Evolutionary conservation across 2,329 filamentous ascomycete genomes (phyloP), one percentile per base, ranked within the genome.

Genomic region (Penicillium sp.): DNA sequence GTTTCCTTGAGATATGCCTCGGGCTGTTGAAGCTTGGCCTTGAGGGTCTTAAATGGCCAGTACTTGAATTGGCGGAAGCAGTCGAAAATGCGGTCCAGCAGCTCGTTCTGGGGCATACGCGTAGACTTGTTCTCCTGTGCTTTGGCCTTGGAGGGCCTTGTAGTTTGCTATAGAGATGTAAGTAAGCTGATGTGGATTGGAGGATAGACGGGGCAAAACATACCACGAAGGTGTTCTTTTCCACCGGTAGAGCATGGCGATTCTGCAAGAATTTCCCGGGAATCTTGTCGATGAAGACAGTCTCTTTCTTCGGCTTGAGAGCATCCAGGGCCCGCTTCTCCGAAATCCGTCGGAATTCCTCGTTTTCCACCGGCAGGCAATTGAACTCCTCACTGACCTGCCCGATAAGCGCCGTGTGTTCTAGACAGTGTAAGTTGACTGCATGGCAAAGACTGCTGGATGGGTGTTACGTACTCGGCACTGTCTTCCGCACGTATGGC

Each of bases 41-140:
- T 89, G 59, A 98, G 81, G 4, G 87, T 82, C 65, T 89, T 91
- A 78, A 97, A 88, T n/a, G 87, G 84, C 91, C 92, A 98, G 72
- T 93, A 97, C 61, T 86, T 84, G 77, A 87, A 95, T 63, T 87
- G 77, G 49, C 85, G 82, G 82, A 96, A 98, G 66, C 85, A 87
- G 42, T 80, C 75, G 75, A 92, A 90, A 53, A 98, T 84, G 56
- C 82, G 80, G 72, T 96, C 91, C 72, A 95, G 75, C 55, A 98
- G 83, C 63, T 93, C 87, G 76, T 89, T 86, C 70, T 91, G 84
- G 39, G 89, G 85, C 72, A 97, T 91, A 72, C 93, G 91, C 29
- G 89, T 87, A 25, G 88, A 86, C 76, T 97, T 96, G 72, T 89
- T 85, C 61, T 88, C 85, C 67, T 82, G 80, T 5, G 81, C 75